A percentile compares a stretch with the other conserved stretches of the same genome.
Evolutionary conservation across 768 basidiomycete genomes (phyloP).

Genomic region (Exsudoporus frostii): DNA sequence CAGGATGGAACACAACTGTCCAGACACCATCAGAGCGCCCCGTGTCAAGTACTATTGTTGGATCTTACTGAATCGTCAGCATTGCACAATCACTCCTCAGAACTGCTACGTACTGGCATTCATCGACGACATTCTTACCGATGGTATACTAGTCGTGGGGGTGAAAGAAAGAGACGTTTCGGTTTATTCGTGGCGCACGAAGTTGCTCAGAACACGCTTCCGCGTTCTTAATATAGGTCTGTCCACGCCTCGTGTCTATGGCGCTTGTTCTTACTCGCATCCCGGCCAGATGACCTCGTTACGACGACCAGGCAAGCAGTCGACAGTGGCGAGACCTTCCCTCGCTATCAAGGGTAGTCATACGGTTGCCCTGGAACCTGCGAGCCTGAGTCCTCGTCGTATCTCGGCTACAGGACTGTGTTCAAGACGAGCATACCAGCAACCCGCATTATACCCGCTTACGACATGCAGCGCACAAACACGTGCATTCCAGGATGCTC

Average conservation of each 20-base stretch:
- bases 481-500: too few relatives aligned
- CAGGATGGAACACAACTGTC: background rate
- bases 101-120: background rate
- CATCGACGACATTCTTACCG: background rate
- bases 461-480: too few relatives aligned
- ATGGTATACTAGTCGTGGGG: background rate
- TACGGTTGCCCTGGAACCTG: too few relatives aligned
- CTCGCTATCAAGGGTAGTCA: too few relatives aligned
- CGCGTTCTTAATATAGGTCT: background rate
- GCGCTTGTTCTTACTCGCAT: background rate
- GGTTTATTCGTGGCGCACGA: background rate
- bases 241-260: too few relatives aligned
- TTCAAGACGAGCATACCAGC: too few relatives aligned
- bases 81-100: background rate
- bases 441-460: too few relatives aligned
- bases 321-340: too few relatives aligned
- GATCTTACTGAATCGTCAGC: background rate
- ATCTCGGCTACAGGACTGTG: too few relatives aligned
- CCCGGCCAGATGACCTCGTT: background rate
- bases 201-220: too few relatives aligned
- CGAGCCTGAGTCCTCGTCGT: too few relatives aligned
- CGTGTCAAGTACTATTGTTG: too few relatives aligned
- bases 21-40: accelerated
- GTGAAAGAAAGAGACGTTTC: background rate
- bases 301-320: background rate